phyloP scores from a whole-genome alignment of 257 asterid species.

The Nyctanthes arbortristis region DNA sequence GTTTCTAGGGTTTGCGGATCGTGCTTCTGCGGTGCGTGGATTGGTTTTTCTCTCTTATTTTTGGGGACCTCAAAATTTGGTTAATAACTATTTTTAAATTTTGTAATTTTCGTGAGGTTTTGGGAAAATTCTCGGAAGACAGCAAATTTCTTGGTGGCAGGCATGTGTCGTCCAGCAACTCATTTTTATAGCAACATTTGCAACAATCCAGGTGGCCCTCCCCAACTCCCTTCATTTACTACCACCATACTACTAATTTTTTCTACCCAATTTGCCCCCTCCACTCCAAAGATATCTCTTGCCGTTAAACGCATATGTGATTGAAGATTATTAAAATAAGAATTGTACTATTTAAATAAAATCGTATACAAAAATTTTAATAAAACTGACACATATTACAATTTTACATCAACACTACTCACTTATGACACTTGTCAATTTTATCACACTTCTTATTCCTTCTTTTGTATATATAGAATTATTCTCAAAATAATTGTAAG shows the following conservation, averaged over 20 bases:
- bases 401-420: too few species aligned
- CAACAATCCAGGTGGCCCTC: not conserved
- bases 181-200: slow-evolving; percentile 37
- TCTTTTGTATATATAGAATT: too few species aligned
- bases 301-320: too few species aligned
- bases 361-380: too few species aligned
- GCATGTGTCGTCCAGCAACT: slow-evolving; percentile 36
- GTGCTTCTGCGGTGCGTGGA: slow-evolving; percentile 20
- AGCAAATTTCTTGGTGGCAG: slow-evolving; percentile 55
- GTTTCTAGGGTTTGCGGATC: slow-evolving; percentile 52
- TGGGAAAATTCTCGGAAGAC: slow-evolving; percentile 38
- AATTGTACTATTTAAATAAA: too few species aligned
- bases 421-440: too few species aligned
- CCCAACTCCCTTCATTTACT: not conserved
- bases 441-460: too few species aligned
- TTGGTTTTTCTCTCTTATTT: not conserved
- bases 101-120: slow-evolving; percentile 14
- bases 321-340: too few species aligned
- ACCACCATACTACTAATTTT: not conserved
- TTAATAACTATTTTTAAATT: slow-evolving; percentile 11
- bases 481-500: too few species aligned
- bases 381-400: too few species aligned
- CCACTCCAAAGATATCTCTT: too few species aligned
- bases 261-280: not conserved
- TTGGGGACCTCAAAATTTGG: not conserved